Conservation (phyloP, 225 moss, liverwort and hornwort species). For the Sphagnum tenellum region DNA sequence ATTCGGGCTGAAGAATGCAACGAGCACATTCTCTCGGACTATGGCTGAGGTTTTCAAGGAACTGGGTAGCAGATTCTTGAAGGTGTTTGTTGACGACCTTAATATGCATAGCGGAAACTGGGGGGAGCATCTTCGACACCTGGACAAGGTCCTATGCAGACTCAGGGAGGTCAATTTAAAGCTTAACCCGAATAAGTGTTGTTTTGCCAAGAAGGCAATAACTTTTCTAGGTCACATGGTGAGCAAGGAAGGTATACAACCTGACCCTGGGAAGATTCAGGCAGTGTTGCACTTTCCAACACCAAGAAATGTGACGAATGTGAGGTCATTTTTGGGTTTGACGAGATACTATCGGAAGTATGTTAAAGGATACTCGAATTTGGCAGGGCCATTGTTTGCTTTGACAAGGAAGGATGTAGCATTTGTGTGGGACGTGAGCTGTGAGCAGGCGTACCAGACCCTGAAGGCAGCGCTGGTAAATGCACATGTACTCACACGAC, state of each 20-base stretch:
- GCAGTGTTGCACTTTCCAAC: background rate
- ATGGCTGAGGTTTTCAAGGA: conserved; percentile 1
- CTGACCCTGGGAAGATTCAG: conserved; percentile 1
- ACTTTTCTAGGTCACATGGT: conserved; percentile 6
- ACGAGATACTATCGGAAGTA: conserved; percentile 3
- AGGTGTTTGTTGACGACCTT: conserved; percentile 12
- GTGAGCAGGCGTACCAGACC: background rate
- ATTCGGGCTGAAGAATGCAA: conserved; percentile 2
- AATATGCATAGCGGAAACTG: conserved; percentile 1
- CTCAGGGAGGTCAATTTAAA: background rate
- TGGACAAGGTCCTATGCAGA: background rate
- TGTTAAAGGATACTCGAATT: background rate
- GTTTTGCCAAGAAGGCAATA: background rate
- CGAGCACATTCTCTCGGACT: background rate
- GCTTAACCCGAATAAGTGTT: conserved; percentile 1
- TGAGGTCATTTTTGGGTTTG: conserved; percentile 1
- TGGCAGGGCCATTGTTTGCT: conserved; percentile 2
- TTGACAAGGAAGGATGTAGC: background rate
- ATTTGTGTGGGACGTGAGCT: background rate
- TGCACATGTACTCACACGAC: background rate
- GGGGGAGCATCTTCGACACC: background rate
- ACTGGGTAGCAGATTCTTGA: background rate
- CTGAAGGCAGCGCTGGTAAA: background rate
- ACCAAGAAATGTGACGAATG: background rate
- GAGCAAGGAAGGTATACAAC: background rate